Evolutionary conservation across 1,284 basidiomycete genomes (phyloP), one percentile per base, ranked within the genome.

Genomic region (Rhodofomes roseus): DNA sequence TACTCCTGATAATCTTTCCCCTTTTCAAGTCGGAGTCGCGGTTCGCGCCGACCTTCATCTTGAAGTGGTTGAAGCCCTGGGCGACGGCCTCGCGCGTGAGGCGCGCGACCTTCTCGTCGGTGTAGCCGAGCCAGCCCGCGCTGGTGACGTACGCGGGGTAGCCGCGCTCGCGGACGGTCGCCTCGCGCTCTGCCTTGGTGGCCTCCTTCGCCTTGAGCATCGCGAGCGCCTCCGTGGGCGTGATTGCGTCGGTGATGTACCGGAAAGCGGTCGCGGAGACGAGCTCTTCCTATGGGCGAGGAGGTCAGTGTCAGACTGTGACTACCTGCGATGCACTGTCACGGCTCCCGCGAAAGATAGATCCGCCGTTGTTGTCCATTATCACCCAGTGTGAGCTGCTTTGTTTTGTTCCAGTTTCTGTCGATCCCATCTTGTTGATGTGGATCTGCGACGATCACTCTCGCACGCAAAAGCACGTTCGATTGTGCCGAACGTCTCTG

Each of bases 61-160:
- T 96, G 83, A 96, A 96, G 77, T 95, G 93, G 78, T 93, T 94
- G 84, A 96, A 96, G 31, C 95, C 95, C 55, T 85, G 86, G 27
- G 81, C 76, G 56, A 98, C 81, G 31, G 95, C 92, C 71, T 93
- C 91, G 69, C 88, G 89, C 2, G 93, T 97, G 57, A 98, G 82
- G 18, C 87, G 84, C 2, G 86, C 84, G 51, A 98, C 87, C 73
- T 98, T 98, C 70, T 95, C 95, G 70, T 98, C 95, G 31, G 83
- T 85, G 77, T 98, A 98, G 2, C 88, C 92, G 23, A 95, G 83
- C 94, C 94, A 96, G 55, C 95, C 95, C 27, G 92, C 95, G 14
- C 90, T 93, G 12, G 95, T 98, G 34, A 97, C 93, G 74, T 98
- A 98, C 29, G 95, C 93, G 22, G 95, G 95, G 76, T 97, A 97